Evolutionary conservation across 2,329 filamentous ascomycete species (phyloP).

Genomic region (Lasiodiplodia gonubiensis): DNA sequence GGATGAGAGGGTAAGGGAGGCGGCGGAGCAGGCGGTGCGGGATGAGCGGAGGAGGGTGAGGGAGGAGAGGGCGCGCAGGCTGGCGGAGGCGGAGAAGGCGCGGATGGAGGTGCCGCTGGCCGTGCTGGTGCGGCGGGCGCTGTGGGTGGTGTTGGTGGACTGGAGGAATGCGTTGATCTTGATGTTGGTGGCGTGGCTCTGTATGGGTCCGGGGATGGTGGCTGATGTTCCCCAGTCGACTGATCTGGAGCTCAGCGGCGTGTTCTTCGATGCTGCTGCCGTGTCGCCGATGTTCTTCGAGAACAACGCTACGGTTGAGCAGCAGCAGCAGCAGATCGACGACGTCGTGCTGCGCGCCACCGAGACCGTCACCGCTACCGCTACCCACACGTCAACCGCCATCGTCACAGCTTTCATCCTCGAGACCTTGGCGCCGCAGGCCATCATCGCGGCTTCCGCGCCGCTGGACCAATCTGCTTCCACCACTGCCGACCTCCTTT

Average conservation of each 20-base stretch:
- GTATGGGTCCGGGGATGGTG: not conserved
- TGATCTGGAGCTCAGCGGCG: not conserved
- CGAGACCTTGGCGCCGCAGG: not conserved
- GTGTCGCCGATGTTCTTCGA: not conserved
- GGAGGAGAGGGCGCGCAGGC: not conserved
- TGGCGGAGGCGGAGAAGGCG: not conserved
- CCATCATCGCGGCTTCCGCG: too few relatives aligned
- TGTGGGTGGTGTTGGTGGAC: constrained; percentile 56
- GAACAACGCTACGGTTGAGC: not conserved
- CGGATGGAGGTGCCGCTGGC: constrained; percentile 52
- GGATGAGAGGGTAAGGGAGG: not conserved
- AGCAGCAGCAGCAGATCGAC: constrained; percentile 25
- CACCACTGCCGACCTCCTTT: not conserved
- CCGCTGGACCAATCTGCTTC: not conserved
- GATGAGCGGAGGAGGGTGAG: not conserved
- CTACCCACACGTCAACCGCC: not conserved
- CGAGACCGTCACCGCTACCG: not conserved
- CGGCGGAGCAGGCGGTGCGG: not conserved
- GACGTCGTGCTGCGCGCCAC: constrained; percentile 39
- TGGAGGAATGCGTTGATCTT: constrained; percentile 54
- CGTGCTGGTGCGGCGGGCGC: constrained; percentile 55
- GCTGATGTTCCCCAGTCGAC: not conserved
- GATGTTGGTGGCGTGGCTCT: not conserved
- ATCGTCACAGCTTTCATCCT: not conserved
- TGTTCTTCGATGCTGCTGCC: not conserved